phyloP scores from a whole-genome alignment of 495 filamentous ascomycete genomes.

The Xylaria scruposa region DNA sequence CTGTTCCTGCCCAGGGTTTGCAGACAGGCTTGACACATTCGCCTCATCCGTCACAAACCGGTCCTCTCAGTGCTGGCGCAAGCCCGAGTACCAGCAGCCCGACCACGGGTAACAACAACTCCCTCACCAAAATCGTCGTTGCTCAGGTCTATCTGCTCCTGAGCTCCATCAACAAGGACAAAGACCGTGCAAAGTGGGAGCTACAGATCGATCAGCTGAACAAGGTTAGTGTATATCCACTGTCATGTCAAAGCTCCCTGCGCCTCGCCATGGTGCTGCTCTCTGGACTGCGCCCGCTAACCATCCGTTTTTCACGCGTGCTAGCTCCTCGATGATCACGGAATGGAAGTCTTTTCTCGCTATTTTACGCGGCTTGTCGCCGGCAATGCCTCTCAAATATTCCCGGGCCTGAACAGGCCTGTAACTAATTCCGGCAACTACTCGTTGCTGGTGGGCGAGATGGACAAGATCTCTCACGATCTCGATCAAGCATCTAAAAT shows the following conservation, averaged over 20 bases:
- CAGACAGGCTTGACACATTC: slow-evolving; percentile 56
- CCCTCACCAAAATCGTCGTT: slow-evolving; percentile 83
- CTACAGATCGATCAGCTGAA: slow-evolving; percentile 86
- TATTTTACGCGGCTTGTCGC: slow-evolving; percentile 89
- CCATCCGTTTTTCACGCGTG: slow-evolving; percentile 30
- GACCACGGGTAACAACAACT: slow-evolving; percentile 65
- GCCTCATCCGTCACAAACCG: slow-evolving; percentile 59
- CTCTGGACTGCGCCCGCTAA: background rate
- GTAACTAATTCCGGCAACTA: slow-evolving; percentile 79
- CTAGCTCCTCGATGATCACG: slow-evolving; percentile 91
- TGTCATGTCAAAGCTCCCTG: background rate
- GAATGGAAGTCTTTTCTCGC: slow-evolving; percentile 93
- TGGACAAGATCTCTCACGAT: slow-evolving; percentile 82
- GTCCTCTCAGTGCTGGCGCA: slow-evolving; percentile 61
- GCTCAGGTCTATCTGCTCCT: slow-evolving; percentile 94
- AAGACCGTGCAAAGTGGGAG: slow-evolving; percentile 94
- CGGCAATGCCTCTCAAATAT: slow-evolving; percentile 85
- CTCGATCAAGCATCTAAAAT: slow-evolving; percentile 85
- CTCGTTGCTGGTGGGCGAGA: slow-evolving; percentile 78
- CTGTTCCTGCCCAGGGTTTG: slow-evolving; percentile 59
- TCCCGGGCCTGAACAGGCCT: slow-evolving; percentile 72
- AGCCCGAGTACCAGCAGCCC: slow-evolving; percentile 74
- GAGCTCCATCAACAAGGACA: slow-evolving; percentile 90
- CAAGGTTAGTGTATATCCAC: slow-evolving; percentile 66
- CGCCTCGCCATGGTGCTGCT: background rate